These are phyloP conservation scores for Botrytis paeoniae DNA, from an alignment of 2,329 filamentous ascomycete genomes.

Conservation along the genomic window DNA sequence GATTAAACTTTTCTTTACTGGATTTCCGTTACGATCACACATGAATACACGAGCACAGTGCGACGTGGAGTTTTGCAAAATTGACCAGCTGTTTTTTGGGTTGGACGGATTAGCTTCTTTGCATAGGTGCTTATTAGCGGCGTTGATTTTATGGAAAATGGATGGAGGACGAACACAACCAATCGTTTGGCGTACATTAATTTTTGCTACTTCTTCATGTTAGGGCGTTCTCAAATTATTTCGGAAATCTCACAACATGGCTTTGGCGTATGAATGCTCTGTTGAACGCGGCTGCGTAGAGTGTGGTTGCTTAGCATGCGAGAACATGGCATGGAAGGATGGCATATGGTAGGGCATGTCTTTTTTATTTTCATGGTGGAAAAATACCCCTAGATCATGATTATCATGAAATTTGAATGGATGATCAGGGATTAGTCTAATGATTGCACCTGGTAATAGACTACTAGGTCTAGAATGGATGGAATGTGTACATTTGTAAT, in stretches of 20 bases:
- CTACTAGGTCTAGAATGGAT: not conserved
- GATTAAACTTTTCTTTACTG: constrained; percentile 23
- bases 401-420: not conserved
- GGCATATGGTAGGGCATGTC: not conserved
- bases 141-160: not conserved
- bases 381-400: constrained; percentile 2
- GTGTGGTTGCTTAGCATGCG: not conserved
- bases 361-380: not conserved
- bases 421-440: not conserved
- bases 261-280: constrained; percentile 8
- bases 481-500: not conserved
- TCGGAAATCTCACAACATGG: not conserved
- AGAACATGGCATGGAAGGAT: not conserved
- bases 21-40: not conserved
- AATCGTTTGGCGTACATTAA: not conserved
- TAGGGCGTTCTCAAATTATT: not conserved
- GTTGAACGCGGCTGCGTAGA: not conserved
- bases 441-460: not conserved
- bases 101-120: constrained; percentile 13
- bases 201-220: constrained; percentile 4
- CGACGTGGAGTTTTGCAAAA: constrained; percentile 9
- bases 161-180: not conserved
- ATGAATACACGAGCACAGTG: not conserved
- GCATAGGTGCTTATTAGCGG: not conserved
- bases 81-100: not conserved